Conservation (phyloP, 805 yeast genomes). For the Hanseniaspora thailandica region DNA sequence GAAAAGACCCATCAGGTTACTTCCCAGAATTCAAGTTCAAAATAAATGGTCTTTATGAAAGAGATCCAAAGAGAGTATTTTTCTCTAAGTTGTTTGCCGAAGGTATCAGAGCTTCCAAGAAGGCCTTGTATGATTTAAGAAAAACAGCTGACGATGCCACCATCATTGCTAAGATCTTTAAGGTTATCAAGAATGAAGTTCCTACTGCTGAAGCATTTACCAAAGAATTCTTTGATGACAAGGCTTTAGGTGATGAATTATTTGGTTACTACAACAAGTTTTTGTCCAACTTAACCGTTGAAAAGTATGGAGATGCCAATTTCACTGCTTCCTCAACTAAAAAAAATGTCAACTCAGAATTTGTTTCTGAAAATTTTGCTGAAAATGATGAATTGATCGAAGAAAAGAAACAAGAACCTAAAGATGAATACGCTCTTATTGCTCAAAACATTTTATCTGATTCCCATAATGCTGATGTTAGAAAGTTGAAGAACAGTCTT, state of each 20-base stretch:
- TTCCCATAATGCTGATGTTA: constrained; percentile 21
- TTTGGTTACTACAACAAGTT: constrained; percentile 17
- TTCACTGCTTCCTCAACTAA: background rate
- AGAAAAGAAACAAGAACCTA: constrained; percentile 16
- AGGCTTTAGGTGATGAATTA: constrained; percentile 22
- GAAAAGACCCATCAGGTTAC: constrained; percentile 31
- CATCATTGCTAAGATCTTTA: constrained; percentile 25
- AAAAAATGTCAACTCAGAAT: constrained; percentile 19
- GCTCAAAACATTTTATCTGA: constrained; percentile 12
- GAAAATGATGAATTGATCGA: constrained; percentile 13
- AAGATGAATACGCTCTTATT: constrained; percentile 12
- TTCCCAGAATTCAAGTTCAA: constrained; percentile 28
- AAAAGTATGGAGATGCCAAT: background rate
- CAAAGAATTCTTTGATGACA: constrained; percentile 21
- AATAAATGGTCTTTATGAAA: constrained; percentile 16
- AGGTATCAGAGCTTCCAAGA: constrained; percentile 34
- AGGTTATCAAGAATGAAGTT: constrained; percentile 18
- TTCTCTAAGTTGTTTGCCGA: constrained; percentile 29
- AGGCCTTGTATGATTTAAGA: constrained; percentile 20
- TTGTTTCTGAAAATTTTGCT: constrained; percentile 16
- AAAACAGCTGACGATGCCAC: constrained; percentile 21
- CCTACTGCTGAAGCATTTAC: constrained; percentile 24
- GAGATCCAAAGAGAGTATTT: constrained; percentile 29
- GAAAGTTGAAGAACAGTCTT: constrained; percentile 22
- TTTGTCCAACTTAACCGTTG: constrained; percentile 3